Evolutionary conservation across 306 rosid genomes (phyloP), one percentile per base, ranked within the genome.

Genomic region (Pyrus betulifolia): DNA sequence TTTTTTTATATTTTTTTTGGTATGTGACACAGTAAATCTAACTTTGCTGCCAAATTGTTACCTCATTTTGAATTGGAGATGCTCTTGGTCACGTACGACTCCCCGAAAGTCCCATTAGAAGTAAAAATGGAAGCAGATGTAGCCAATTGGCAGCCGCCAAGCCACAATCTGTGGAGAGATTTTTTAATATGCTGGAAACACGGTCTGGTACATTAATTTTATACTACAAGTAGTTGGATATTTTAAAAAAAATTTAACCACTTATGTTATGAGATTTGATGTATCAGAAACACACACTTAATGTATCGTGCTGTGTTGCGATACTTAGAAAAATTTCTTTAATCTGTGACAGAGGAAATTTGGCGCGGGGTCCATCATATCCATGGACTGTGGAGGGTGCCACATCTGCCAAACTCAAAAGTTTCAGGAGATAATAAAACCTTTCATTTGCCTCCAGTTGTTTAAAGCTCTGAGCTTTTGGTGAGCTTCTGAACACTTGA

Each of bases 351-450:
- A 2, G 1, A 5, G 13, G 65, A 67, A 71, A 69, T 61, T 28
- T 71, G 63, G 42, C 13, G 84, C 51, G 86, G 97, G 93, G 54
- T 83, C 93, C 88, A 90, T 88, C 89, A 86, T 88, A 93, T 91
- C 98, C 88, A 76, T 79, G 83, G 44, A 82, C 73, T 60, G 83
- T 70, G 80, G 78, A 82, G 69, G 79, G 64, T 75, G 81, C 79
- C 70, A 52, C 69, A 75, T 46, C 81, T 71, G 76, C 85, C 82
- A 78, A 69, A 75, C 79, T 55, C 44, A 61, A 78, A 78, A 82
- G 82, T 59, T 28, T 73, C 57, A 62, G 61, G 23, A 83, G 88
- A 85, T 83, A 75, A 81, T 19, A 45, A 44, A 45, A 70, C 65
- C 77, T 78, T 76, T 69, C 28, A 46, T 68, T 63, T 69, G 57